Evolutionary conservation across 108 stramenopile genomes (phyloP), one percentile per base, ranked within the genome.

Genomic region (Skeletonema potamos): DNA sequence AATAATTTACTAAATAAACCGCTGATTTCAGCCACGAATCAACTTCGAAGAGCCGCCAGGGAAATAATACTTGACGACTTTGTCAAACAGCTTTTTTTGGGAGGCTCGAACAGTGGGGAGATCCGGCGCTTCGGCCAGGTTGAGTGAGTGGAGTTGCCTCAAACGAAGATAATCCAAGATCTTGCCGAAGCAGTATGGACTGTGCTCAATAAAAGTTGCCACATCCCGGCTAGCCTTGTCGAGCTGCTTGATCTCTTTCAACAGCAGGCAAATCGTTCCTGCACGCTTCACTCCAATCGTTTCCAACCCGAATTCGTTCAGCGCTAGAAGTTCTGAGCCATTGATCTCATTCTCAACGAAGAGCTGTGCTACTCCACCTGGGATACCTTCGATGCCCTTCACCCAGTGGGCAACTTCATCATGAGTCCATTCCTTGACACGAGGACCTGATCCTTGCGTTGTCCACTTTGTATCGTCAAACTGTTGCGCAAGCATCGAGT

Each of bases 201-300:
- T 36, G 4, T 36, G 34, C 9, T 36, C 34, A 36, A 36, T 36
- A 10, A 36, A 36, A 1, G 34, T 36, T 10, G 10, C 34, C 4
- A 36, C 34, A 36, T 36, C 34, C 9, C 10, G 34, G 34, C 34
- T 36, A 10, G 9, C 34, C 10, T 36, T 36, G 9, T 36, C 34
- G 6, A 58, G 37, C 58, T 68, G 57, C 20, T 68, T 58, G 68
- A 68, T 68, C 41, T 68, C 68, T 15, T 55, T 18, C 20, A 68
- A 22, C 15, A 68, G 12, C 4, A 54, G 26, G 41, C 26, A 68
- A 7, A 68, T 44, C 1, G 67, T 68, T 10, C 54, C 57, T 58
- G 18, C 41, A 17, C 54, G 57, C 6, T 56, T 58, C 30, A 68
- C 27, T 24, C 68, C 68, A 58, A 68, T 43, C 5, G 58, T 27